Evolutionary conservation across 2,329 filamentous ascomycete genomes (phyloP).

Genomic region (Sordariomycetes sp.): DNA sequence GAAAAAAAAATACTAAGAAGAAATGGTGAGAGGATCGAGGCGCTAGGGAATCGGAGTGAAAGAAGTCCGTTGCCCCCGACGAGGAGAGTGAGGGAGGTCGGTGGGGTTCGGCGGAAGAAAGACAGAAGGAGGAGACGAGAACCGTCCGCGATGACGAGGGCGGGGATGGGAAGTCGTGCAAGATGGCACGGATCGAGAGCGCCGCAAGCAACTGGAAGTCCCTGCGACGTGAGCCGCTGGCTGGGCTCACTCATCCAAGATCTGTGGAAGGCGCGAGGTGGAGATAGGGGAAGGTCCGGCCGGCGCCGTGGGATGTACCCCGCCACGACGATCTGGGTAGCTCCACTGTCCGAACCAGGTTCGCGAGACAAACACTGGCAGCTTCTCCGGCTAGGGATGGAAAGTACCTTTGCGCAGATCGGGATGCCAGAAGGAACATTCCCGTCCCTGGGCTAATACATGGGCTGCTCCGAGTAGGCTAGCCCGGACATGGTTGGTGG

Average conservation of each 20-base stretch:
- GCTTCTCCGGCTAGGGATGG: not conserved
- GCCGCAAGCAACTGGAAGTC: too few species aligned
- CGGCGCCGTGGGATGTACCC: not conserved
- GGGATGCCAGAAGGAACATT: not conserved
- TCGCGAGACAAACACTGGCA: not conserved
- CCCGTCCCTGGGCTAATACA: not conserved
- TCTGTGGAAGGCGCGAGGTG: not conserved
- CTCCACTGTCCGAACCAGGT: not conserved
- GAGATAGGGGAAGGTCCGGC: not conserved
- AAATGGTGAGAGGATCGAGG: not conserved
- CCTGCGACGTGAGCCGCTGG: too few species aligned
- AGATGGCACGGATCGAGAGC: not conserved
- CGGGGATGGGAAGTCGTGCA: not conserved
- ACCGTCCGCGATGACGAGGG: not conserved
- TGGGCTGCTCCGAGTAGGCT: not conserved
- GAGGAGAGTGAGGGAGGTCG: not conserved
- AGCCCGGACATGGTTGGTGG: not conserved
- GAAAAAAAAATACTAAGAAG: not conserved
- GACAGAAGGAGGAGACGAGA: not conserved
- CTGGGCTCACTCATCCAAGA: too few species aligned
- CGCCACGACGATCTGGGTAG: not conserved
- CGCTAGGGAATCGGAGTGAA: not conserved
- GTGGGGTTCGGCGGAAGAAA: too few species aligned
- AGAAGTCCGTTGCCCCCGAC: not conserved
- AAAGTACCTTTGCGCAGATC: not conserved